Conservation (phyloP, 257 asterid species). For the Perilla frutescens region DNA sequence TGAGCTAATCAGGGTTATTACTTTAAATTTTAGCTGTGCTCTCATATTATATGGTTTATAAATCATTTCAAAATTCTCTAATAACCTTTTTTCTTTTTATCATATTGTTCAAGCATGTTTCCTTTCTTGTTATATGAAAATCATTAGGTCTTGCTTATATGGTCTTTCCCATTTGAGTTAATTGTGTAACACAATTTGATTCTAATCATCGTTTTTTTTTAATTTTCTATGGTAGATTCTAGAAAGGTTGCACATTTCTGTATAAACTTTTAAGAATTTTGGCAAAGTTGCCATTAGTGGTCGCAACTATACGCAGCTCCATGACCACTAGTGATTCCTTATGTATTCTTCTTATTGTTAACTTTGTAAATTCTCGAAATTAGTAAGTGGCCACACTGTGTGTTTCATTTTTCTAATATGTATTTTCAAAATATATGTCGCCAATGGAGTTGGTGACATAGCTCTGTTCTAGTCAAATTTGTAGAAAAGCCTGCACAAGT, state of each 20-base stretch:
- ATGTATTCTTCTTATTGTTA: too few species aligned
- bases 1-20: constrained; percentile 71
- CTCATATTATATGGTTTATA: constrained; percentile 3
- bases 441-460: too few species aligned
- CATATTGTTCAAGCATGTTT: background rate
- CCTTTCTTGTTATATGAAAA: constrained; percentile 22
- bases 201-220: background rate
- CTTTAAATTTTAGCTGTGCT: constrained; percentile 28
- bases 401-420: too few species aligned
- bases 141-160: background rate
- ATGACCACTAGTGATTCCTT: too few species aligned
- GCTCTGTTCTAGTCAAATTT: too few species aligned
- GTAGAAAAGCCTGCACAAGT: too few species aligned
- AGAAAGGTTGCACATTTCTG: background rate
- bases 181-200: constrained; percentile 12
- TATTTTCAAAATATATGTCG: too few species aligned
- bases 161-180: constrained; percentile 14
- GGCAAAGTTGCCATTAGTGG: background rate
- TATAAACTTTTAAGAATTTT: background rate
- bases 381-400: too few species aligned
- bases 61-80: constrained; percentile 5
- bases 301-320: too few species aligned
- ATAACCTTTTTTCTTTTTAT: background rate
- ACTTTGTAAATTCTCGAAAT: too few species aligned
- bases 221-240: background rate